Conservation (phyloP, 1,284 basidiomycete genomes). For the Polyporus tsugae region DNA sequence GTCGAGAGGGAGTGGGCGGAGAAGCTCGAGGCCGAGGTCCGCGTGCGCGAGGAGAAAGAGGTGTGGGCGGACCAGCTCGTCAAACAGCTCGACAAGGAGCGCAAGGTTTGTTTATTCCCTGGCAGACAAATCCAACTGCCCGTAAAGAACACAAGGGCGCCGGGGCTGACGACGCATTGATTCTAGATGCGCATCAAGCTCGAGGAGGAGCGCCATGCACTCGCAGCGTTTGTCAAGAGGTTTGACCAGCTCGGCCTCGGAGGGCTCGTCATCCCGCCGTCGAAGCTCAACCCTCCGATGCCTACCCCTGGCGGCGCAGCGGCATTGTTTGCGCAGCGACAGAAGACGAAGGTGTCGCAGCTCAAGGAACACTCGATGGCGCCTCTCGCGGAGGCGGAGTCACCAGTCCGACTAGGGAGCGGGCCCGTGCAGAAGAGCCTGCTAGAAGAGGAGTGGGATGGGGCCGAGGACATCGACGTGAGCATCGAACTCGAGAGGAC, state of each 20-base stretch:
- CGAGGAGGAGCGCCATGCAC: slow-evolving; percentile 77
- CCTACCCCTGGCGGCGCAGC: slow-evolving; percentile 59
- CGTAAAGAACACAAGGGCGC: too few species aligned
- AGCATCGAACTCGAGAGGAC: slow-evolving; percentile 56
- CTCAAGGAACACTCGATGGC: slow-evolving; percentile 39
- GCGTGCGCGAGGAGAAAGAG: slow-evolving; percentile 70
- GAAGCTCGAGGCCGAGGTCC: slow-evolving; percentile 68
- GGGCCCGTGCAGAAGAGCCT: slow-evolving; percentile 60
- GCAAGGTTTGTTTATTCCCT: slow-evolving; percentile 52
- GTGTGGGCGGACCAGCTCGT: slow-evolving; percentile 76
- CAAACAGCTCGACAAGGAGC: slow-evolving; percentile 78
- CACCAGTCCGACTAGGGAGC: slow-evolving; percentile 55
- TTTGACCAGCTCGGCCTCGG: slow-evolving; percentile 72
- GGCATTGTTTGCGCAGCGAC: slow-evolving; percentile 56
- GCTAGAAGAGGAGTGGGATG: slow-evolving; percentile 64
- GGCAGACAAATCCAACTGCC: slow-evolving; percentile 1
- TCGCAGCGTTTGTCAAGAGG: slow-evolving; percentile 78
- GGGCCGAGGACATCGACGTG: slow-evolving; percentile 43
- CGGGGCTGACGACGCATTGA: neutral
- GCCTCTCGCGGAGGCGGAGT: slow-evolving; percentile 45
- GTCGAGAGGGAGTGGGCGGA: slow-evolving; percentile 81
- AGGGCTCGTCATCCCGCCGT: slow-evolving; percentile 49
- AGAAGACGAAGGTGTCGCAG: slow-evolving; percentile 42
- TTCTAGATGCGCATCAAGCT: slow-evolving; percentile 59
- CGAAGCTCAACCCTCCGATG: slow-evolving; percentile 53